Evolutionary conservation across 2,329 filamentous ascomycete genomes (phyloP).

Genomic region (Berkeleyomyces basicola): DNA sequence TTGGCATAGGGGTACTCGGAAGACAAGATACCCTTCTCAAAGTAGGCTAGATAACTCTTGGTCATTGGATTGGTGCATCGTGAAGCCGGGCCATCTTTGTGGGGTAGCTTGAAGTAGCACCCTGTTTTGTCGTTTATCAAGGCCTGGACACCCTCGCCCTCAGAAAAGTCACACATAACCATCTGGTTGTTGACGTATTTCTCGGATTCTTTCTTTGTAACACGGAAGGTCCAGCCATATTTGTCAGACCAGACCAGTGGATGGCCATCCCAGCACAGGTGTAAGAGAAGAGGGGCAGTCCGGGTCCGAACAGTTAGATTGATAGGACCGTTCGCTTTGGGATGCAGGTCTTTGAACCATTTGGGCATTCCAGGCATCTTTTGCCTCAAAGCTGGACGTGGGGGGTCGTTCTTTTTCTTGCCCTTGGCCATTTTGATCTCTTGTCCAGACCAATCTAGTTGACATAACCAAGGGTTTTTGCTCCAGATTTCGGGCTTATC

Average conservation of each 20-base stretch:
- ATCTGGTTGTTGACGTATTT: slow-evolving; percentile 59
- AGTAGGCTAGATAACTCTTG: slow-evolving; percentile 79
- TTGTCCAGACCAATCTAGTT: slow-evolving; percentile 92
- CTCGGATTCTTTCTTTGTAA: slow-evolving; percentile 41
- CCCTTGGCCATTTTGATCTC: slow-evolving; percentile 82
- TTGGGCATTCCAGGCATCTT: slow-evolving; percentile 89
- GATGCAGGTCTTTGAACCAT: slow-evolving; percentile 89
- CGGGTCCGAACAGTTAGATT: slow-evolving; percentile 72
- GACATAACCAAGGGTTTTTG: slow-evolving; percentile 76
- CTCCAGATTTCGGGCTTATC: slow-evolving; percentile 50
- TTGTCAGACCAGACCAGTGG: slow-evolving; percentile 87
- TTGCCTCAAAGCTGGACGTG: slow-evolving; percentile 61
- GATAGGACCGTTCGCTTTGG: slow-evolving; percentile 50
- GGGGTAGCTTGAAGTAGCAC: slow-evolving; percentile 81
- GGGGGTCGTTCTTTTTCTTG: slow-evolving; percentile 71
- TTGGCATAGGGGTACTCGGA: slow-evolving; percentile 85
- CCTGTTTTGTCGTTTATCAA: slow-evolving; percentile 50
- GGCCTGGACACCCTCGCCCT: slow-evolving; percentile 40
- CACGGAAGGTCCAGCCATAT: slow-evolving; percentile 83
- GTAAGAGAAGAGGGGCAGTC: slow-evolving; percentile 69
- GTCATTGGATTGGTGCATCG: slow-evolving; percentile 78
- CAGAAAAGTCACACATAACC: slow-evolving; percentile 51
- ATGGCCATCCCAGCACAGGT: slow-evolving; percentile 73
- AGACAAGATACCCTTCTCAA: slow-evolving; percentile 73
- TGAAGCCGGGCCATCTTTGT: slow-evolving; percentile 81